Conservation (phyloP, 345 rosid genomes). For the Conringia planisiliqua region DNA sequence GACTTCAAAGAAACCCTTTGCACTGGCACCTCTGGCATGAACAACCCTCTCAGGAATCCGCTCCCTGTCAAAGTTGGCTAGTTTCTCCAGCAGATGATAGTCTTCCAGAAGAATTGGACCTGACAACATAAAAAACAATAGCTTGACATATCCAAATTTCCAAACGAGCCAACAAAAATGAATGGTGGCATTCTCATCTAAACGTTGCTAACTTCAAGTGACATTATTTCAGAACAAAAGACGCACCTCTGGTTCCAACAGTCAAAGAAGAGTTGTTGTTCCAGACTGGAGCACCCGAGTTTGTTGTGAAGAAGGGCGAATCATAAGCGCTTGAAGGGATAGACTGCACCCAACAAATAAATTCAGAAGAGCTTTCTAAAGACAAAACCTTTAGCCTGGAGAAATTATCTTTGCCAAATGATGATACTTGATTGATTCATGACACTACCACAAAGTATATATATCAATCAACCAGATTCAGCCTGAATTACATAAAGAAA, state of each 20-base stretch:
- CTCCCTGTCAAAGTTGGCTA: conserved; percentile 92
- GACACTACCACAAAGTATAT: background rate
- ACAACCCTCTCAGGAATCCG: conserved; percentile 97
- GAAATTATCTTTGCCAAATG: background rate
- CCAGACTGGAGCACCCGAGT: conserved; percentile 40
- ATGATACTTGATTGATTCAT: conserved; percentile 5
- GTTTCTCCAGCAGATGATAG: conserved; percentile 88
- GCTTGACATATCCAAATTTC: background rate
- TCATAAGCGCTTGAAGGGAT: conserved; percentile 35
- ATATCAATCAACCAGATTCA: background rate
- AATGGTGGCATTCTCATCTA: background rate
- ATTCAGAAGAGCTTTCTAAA: background rate
- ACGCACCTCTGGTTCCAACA: conserved; percentile 37
- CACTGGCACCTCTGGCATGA: conserved; percentile 98
- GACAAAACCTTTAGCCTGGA: background rate
- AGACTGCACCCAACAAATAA: background rate
- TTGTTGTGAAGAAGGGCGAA: conserved; percentile 34
- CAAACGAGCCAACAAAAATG: background rate
- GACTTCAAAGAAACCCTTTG: conserved; percentile 98
- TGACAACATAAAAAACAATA: conserved; percentile 22
- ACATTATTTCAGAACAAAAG: too few relatives aligned
- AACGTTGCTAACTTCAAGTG: background rate
- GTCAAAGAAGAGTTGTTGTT: conserved; percentile 40
- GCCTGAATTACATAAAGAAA: background rate
- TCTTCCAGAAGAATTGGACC: conserved; percentile 98